A percentile compares a stretch with the other conserved stretches of the same genome.
phyloP scores from a whole-genome alignment of 2,329 filamentous ascomycete species.

The Helicocarpus griseus region DNA sequence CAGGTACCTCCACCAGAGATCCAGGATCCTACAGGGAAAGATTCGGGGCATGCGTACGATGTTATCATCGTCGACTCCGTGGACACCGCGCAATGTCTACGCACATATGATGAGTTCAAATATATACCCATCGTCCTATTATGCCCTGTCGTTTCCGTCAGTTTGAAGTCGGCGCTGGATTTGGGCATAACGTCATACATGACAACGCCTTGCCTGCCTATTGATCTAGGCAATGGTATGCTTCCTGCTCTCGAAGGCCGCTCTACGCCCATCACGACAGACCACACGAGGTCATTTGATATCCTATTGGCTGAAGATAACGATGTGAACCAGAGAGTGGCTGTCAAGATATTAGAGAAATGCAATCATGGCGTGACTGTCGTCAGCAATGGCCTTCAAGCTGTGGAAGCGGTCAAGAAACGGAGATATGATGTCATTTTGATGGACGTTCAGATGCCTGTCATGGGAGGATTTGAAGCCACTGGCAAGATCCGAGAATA shows the following conservation, averaged over 20 bases:
- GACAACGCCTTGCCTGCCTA: conserved; percentile 89
- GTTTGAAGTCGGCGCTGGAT: conserved; percentile 84
- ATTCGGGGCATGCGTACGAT: conserved; percentile 61
- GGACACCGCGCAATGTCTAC: conserved; percentile 73
- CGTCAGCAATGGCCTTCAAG: conserved; percentile 88
- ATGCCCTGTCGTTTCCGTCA: conserved; percentile 81
- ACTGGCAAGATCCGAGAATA: conserved; percentile 95
- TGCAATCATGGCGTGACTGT: conserved; percentile 66
- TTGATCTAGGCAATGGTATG: conserved; percentile 92
- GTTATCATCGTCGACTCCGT: conserved; percentile 94
- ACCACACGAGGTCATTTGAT: conserved; percentile 91
- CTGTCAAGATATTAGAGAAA: conserved; percentile 94
- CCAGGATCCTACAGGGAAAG: conserved; percentile 40
- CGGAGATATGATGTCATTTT: conserved; percentile 93
- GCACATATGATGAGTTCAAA: conserved; percentile 89
- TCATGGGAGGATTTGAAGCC: conserved; percentile 97
- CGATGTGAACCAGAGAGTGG: conserved; percentile 88
- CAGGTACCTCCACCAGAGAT: conserved; percentile 50
- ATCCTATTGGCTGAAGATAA: conserved; percentile 96
- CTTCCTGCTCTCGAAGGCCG: conserved; percentile 89
- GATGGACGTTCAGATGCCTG: conserved; percentile 99
- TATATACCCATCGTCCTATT: conserved; percentile 93
- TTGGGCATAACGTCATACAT: conserved; percentile 98
- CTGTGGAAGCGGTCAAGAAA: conserved; percentile 81
- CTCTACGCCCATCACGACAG: conserved; percentile 80